Evolutionary conservation across 306 rosid species (phyloP).

Genomic region (Oxytropis ochrocephala): DNA sequence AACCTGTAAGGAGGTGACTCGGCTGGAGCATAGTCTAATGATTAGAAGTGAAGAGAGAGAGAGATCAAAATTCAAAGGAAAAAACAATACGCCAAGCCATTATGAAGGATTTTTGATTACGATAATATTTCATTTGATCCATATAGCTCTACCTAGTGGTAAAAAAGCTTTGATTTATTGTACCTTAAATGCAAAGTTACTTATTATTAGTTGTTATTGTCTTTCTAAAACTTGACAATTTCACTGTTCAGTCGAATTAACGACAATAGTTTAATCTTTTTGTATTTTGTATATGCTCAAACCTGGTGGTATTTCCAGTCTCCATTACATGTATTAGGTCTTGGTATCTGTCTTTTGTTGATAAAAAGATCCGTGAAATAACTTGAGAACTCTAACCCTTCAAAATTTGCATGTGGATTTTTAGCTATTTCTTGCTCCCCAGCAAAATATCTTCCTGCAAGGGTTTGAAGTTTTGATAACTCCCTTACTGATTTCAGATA

Average conservation of each 20-base stretch:
- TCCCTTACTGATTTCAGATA: constrained; percentile 38
- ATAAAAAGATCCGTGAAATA: not conserved
- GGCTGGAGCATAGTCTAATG: not conserved
- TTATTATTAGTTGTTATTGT: not conserved
- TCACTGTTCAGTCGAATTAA: not conserved
- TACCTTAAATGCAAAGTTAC: not conserved
- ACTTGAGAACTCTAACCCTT: not conserved
- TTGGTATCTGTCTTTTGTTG: not conserved
- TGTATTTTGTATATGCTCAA: not conserved
- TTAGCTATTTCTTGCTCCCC: not conserved
- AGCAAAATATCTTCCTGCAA: not conserved
- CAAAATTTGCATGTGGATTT: not conserved
- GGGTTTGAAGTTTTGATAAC: not conserved
- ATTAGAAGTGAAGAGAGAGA: not conserved
- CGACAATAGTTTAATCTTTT: not conserved
- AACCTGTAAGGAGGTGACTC: not conserved
- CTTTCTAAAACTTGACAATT: not conserved
- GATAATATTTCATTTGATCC: not conserved
- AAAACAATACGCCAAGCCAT: too few species aligned
- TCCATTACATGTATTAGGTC: not conserved
- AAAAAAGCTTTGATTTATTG: too few species aligned
- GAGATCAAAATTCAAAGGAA: too few species aligned
- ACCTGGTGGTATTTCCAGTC: not conserved
- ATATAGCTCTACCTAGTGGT: not conserved
- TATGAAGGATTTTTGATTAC: too few species aligned